Evolutionary conservation across 2,329 filamentous ascomycete species (phyloP), one percentile per base, ranked within the genome.

Genomic region (Colletotrichum falcatum): DNA sequence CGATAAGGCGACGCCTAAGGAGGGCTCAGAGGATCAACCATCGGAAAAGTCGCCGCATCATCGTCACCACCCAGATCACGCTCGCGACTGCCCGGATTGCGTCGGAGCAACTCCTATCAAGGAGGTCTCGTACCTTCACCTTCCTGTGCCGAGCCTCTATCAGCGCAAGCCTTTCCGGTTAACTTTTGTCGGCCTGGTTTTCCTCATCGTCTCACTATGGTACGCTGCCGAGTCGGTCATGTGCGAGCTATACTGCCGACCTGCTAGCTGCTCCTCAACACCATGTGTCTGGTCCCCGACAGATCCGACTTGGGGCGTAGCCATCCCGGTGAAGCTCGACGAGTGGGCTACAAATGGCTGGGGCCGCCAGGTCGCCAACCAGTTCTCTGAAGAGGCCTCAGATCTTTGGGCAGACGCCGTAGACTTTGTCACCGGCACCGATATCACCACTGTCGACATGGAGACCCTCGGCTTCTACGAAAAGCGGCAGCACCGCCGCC

Each of bases 271-370:
- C 73, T 82, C 82, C 16, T 78, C 58, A 61, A 77, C 69, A 56
- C 82, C 83, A 1, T 90, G 88, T 75, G 81, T 84, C 44, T 90
- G 87, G 87, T 86, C 85, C 35, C 82, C 84, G 14, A 83, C 87
- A 55, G 89, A 90, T 76, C 89, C 89, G 0, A 84, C 84, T 33
- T 91, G 89, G 77, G 89, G 88, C n/a, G 83, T 81, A 48, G 87
- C 88, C 1, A 82, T 91, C 55, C 89, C 89, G 3, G 85, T 89
- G 66, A 91, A 90, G 79, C 75, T 91, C 16, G 89, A 91, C 75
- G 84, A 90, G 74, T 91, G 88, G 88, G 76, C 82, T 11, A 87
- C 86, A 0, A 85, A 86, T 20, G 88, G 88, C 1, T 79, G 78
- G 42, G 86, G 86, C 6, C 84, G 86, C 46, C 74, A 73, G 1